Evolutionary conservation across 169 alveolate species (phyloP).

Genomic region (Eimeria nieschulzi): DNA sequence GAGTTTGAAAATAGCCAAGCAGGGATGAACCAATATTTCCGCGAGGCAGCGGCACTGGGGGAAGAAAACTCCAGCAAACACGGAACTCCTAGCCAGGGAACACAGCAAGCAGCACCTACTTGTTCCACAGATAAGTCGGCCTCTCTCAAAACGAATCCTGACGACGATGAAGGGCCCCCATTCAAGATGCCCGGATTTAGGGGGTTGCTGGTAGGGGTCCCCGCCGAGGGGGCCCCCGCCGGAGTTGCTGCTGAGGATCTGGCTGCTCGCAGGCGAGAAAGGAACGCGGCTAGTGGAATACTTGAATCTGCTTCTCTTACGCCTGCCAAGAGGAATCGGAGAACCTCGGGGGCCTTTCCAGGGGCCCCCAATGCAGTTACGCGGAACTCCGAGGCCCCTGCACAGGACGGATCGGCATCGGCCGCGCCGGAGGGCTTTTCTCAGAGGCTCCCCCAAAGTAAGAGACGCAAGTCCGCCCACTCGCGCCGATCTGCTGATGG

Average conservation of each 20-base stretch:
- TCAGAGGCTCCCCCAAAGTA: conserved; percentile 38
- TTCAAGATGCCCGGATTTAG: conserved; percentile 70
- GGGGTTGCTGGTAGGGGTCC: conserved; percentile 59
- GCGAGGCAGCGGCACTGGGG: conserved; percentile 62
- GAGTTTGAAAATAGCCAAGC: conserved; percentile 73
- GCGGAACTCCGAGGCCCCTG: conserved; percentile 46
- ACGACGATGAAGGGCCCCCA: conserved; percentile 27
- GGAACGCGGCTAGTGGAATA: conserved; percentile 13
- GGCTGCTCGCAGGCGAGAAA: conserved; percentile 45
- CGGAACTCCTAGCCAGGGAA: conserved; percentile 29
- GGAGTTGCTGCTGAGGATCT: conserved; percentile 6
- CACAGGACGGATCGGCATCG: conserved; percentile 52
- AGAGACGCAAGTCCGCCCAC: conserved; percentile 46
- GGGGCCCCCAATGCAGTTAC: conserved; percentile 37
- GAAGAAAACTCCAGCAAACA: conserved; percentile 56
- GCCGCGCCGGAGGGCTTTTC: conserved; percentile 21
- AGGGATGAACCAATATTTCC: conserved; percentile 70
- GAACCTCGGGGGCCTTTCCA: conserved; percentile 60
- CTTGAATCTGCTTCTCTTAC: conserved; percentile 55
- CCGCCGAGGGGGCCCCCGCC: conserved; percentile 35
- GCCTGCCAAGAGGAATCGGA: conserved; percentile 71
- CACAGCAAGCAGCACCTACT: conserved; percentile 29
- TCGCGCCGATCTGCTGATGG: conserved; percentile 68
- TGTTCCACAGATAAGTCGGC: conserved; percentile 34
- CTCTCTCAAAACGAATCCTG: conserved; percentile 48